A percentile compares a stretch with the other conserved stretches of the same genome.
These are phyloP conservation scores for Wickerhamomyces silvicola DNA, from an alignment of 805 yeast species.

Conservation along the genomic window DNA sequence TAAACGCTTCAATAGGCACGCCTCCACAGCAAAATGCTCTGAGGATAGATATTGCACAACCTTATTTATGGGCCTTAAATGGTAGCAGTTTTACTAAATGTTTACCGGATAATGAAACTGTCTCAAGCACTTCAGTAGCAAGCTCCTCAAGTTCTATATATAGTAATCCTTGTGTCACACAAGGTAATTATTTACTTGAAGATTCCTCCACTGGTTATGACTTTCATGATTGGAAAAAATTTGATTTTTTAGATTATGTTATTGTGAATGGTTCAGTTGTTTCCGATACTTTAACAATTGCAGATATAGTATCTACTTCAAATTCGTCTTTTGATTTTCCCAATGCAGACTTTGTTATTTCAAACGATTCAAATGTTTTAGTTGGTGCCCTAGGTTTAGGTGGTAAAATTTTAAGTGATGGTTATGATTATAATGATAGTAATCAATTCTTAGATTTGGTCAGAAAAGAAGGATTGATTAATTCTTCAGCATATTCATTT, in stretches of 20 bases:
- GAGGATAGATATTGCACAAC: constrained; percentile 32
- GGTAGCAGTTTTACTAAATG: constrained; percentile 8
- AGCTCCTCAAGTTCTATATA: background rate
- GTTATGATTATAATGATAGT: background rate
- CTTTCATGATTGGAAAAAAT: background rate
- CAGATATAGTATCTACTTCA: background rate
- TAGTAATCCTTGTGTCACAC: constrained; percentile 5
- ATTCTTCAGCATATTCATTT: constrained; percentile 38
- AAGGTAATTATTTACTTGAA: constrained; percentile 10
- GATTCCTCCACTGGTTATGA: constrained; percentile 4
- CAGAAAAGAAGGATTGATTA: constrained; percentile 24
- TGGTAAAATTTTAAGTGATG: constrained; percentile 16
- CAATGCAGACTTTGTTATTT: constrained; percentile 29
- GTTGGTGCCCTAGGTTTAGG: constrained; percentile 44
- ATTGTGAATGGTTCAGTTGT: constrained; percentile 14
- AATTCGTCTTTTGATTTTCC: constrained; percentile 11
- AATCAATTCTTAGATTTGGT: constrained; percentile 28
- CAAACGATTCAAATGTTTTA: constrained; percentile 29
- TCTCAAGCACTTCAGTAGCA: constrained; percentile 1
- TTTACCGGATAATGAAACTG: constrained; percentile 6
- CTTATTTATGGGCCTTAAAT: constrained; percentile 30
- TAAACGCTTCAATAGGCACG: constrained; percentile 27
- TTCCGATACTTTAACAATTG: constrained; percentile 7
- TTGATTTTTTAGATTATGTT: constrained; percentile 11
- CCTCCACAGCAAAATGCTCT: constrained; percentile 25